Conservation (phyloP, 2,329 filamentous ascomycete genomes). For the Epichloe typhina region DNA sequence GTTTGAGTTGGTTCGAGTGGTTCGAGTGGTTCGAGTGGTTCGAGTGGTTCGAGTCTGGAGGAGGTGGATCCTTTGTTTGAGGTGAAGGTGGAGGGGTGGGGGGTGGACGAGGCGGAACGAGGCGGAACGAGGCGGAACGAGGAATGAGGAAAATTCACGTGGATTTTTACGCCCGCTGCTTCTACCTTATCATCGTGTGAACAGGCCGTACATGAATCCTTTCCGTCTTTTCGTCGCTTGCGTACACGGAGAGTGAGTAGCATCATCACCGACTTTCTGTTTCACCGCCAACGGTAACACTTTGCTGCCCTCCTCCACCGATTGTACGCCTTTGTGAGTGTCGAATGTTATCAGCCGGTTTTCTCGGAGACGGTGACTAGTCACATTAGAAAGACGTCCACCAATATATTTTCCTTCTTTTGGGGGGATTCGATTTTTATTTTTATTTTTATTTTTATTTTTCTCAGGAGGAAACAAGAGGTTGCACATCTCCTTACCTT, state of each 20-base stretch:
- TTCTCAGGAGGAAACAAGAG: background rate
- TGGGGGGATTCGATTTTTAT: no score
- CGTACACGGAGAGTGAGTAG: background rate
- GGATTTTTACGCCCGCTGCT: no score
- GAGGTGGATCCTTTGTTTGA: background rate
- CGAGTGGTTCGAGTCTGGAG: background rate
- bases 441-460: no score
- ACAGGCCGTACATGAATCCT: slow-evolving; percentile 8
- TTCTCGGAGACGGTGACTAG: background rate
- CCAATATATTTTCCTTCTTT: background rate
- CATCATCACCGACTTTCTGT: background rate
- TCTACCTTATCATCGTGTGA: slow-evolving; percentile 4
- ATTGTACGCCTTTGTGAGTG: background rate
- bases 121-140: no score
- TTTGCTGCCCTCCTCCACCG: background rate
- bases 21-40: no score
- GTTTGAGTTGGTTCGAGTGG: no score
- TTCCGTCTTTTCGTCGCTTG: slow-evolving; percentile 6
- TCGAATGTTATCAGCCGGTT: background rate
- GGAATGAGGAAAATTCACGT: no score
- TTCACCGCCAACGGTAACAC: background rate
- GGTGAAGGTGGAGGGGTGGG: no score
- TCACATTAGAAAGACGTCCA: background rate
- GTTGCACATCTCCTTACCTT: background rate
- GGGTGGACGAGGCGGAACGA: no score